Base-by-base conservation (phyloP, 2,329 filamentous ascomycete genomes). In the Zasmidium angulare region DNA sequence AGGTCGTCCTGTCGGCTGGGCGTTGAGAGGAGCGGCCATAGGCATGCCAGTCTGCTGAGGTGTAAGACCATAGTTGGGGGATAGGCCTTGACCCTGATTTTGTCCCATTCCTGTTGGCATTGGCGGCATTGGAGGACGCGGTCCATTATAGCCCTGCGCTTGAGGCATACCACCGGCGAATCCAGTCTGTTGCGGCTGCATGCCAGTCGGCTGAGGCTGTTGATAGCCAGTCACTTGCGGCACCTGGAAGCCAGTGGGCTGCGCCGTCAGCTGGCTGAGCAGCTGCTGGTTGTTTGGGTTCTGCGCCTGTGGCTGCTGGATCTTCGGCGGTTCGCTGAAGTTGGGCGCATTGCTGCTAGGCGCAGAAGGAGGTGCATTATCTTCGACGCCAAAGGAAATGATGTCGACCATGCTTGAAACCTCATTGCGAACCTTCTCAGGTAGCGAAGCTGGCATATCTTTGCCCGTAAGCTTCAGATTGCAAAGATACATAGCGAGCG, bases 391-490 rank as follows among this genome's bases (percentile, higher is more conserved):
- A 74, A 99, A 99, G 60, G 92, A 96, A 72, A 99, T 99, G 58
- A 99, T 99, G 72, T 99, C 95, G 46, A 99, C 95, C 93, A 99
- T 98, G 77, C 95, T 96, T 2, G 93, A 98, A 19, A 99, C 95
- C 75, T 99, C 95, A 70, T 99, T 99, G 79, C 87, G 89, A 65
- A 99, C 88, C 60, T 86, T 89, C 29, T 97, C 92, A 0, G 95
- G 95, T 10, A 99, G 81, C 4, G 73, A 75, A 1, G 82, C 72
- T 0, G 95, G 95, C 22, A 99, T 77, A 0, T 87, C 81, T 76
- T 96, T 96, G 60, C 92, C 91, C 0, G 91, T 95, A 59, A 98
- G 81, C 74, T 89, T 95, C 67, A 99, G 74, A 72, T 98, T 99
- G 81, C 95, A 99, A 29, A 99, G 85, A 70, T 99, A 99, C 95